These are phyloP conservation scores for Chimonanthus praecox DNA, from an alignment of 164 flowering plant genomes.

Conservation along the genomic window DNA sequence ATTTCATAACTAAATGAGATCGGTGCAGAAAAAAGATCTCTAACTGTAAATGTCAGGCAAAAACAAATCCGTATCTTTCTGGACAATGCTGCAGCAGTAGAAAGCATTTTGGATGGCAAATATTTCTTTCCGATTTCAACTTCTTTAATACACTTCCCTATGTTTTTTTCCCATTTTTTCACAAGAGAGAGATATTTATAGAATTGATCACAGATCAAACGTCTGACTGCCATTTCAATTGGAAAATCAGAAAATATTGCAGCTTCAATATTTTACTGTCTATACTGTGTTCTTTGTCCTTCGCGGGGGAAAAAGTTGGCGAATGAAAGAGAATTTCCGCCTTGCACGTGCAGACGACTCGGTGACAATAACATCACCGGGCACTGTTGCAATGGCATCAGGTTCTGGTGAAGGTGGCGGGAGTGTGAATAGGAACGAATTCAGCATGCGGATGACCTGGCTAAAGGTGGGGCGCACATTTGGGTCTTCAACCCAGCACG, in stretches of 20 bases:
- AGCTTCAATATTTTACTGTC: conserved; percentile 10
- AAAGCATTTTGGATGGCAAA: background rate
- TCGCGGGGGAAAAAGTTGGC: conserved; percentile 73
- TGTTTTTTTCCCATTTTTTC: background rate
- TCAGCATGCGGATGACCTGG: conserved; percentile 86
- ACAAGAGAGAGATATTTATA: background rate
- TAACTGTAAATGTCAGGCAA: no score
- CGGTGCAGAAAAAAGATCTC: background rate
- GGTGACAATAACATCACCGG: conserved; percentile 38
- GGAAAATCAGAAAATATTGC: background rate
- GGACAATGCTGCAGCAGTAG: background rate
- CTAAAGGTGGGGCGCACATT: conserved; percentile 79
- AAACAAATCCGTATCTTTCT: background rate
- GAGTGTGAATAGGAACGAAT: conserved; percentile 48
- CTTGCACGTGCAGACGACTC: conserved; percentile 61
- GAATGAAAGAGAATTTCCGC: conserved; percentile 71
- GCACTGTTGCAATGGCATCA: conserved; percentile 19
- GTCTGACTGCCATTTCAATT: background rate
- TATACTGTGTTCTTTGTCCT: conserved; percentile 52
- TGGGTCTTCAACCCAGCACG: conserved; percentile 95
- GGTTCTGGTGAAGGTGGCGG: conserved; percentile 36
- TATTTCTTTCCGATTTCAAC: background rate
- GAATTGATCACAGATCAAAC: background rate
- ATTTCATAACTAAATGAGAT: background rate
- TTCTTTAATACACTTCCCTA: background rate